Base-by-base conservation (phyloP, 805 yeast genomes). In the Kodamaea jinghongensis region DNA sequence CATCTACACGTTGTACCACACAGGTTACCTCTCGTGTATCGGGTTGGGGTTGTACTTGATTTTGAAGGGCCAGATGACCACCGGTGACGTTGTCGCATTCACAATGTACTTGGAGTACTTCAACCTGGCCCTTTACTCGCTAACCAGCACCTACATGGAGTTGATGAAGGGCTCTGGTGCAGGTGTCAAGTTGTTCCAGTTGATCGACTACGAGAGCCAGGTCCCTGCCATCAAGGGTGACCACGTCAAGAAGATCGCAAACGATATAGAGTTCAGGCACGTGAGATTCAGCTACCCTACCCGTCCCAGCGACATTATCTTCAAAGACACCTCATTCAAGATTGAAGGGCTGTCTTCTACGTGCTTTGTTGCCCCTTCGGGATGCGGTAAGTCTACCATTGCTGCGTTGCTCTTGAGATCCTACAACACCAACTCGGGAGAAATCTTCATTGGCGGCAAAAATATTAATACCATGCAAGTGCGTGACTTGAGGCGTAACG, bases 381-480 rank as follows among this genome's bases (percentile, higher is more conserved):
- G 84, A 1, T 73, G 80, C 43, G 84, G 84, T 13, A 78, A 78
- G 52, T 70, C 78, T 4, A 79, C 84, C 2, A 68, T 81, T 27
- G 79, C 81, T 13, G 61, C 78, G 1, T 61, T 76, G 33, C 59
- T 76, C 28, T 70, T 79, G 46, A 60, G 82, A 15, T 74, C 77
- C 38, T 78, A 78, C 52, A 70, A 74, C 42, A 67, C 76, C 4
- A 61, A 67, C 39, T 41, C 58, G 7, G 84, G 84, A 7, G 52
- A 62, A 36, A 76, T 79, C 9, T 43, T 60, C 20, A 66, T 79
- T 32, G 83, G 81, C 17, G 83, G 81, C 2, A 52, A 54, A 35
- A 68, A 77, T 45, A 74, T 79, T 31, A 53, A 59, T 22, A 63
- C 65, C 7, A 62, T 73, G 45, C 79, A 78, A 49, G 68, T 77